These are phyloP conservation scores for Cercospora citrullina DNA, from an alignment of 2,329 filamentous ascomycete species.

Conservation along the genomic window DNA sequence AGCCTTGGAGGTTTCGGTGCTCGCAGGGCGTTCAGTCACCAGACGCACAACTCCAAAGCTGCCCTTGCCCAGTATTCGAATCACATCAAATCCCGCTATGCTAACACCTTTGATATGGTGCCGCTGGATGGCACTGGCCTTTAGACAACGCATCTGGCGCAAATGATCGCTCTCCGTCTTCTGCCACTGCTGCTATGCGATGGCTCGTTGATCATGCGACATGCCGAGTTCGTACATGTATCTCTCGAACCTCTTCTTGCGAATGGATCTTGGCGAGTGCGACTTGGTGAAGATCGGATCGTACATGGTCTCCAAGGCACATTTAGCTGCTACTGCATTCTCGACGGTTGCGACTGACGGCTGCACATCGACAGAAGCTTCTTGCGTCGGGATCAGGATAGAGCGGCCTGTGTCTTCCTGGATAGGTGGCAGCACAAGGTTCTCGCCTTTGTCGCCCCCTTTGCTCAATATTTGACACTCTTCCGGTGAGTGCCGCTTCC, in stretches of 20 bases:
- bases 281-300: slow-evolving; percentile 62
- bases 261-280: slow-evolving; percentile 59
- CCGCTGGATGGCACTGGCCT: slow-evolving; percentile 57
- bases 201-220: slow-evolving; percentile 56
- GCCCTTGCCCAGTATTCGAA: slow-evolving; percentile 85
- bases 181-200: slow-evolving; percentile 60
- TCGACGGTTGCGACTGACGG: slow-evolving; percentile 67
- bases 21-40: slow-evolving; percentile 60
- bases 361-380: slow-evolving; percentile 27
- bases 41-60: slow-evolving; percentile 92
- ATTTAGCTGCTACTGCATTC: slow-evolving; percentile 74
- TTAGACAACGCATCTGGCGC: slow-evolving; percentile 70
- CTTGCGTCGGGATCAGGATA: slow-evolving; percentile 37
- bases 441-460: slow-evolving; percentile 27
- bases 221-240: slow-evolving; percentile 62
- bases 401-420: slow-evolving; percentile 35
- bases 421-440: slow-evolving; percentile 35
- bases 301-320: slow-evolving; percentile 83
- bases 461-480: slow-evolving; percentile 31
- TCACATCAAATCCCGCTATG: slow-evolving; percentile 69
- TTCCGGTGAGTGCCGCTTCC: slow-evolving; percentile 32
- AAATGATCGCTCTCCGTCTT: slow-evolving; percentile 71
- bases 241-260: slow-evolving; percentile 63
- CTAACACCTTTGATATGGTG: slow-evolving; percentile 53
- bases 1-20: background rate